Evolutionary conservation across 257 asterid genomes (phyloP).

Genomic region (Phtheirospermum japonicum): DNA sequence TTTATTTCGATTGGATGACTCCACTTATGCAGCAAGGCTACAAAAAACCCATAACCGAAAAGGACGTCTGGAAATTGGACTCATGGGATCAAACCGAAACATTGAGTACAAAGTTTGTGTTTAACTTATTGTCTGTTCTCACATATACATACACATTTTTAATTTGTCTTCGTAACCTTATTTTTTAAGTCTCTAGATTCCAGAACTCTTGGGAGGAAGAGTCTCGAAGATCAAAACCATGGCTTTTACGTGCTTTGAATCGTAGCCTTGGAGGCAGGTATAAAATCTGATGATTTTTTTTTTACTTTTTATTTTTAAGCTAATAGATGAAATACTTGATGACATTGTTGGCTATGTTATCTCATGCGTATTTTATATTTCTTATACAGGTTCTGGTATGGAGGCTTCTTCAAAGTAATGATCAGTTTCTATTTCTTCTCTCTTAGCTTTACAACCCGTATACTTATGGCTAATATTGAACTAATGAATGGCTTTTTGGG

Average conservation of each 20-base stretch:
- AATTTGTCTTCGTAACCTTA: conserved; percentile 1
- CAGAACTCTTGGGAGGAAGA: conserved; percentile 79
- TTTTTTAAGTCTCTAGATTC: conserved; percentile 43
- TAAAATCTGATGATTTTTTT: conserved; percentile 4
- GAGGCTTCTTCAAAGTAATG: conserved; percentile 85
- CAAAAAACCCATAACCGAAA: conserved; percentile 68
- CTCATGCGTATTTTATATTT: conserved; percentile 22
- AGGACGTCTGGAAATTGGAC: conserved; percentile 85
- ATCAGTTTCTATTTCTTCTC: conserved; percentile 17
- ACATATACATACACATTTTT: conserved; percentile 10
- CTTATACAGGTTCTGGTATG: conserved; percentile 79
- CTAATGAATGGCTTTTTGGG: conserved; percentile 17
- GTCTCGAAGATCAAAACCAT: conserved; percentile 56
- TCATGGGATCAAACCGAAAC: conserved; percentile 82
- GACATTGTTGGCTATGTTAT: conserved; percentile 17
- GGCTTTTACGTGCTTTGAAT: conserved; percentile 84
- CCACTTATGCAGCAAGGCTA: conserved; percentile 85
- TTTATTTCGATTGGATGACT: conserved; percentile 80
- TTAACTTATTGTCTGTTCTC: conserved; percentile 23
- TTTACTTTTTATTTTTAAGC: no score
- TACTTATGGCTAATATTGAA: neutral
- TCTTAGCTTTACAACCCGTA: no score
- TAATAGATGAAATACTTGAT: conserved; percentile 9
- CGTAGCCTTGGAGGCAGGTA: conserved; percentile 76
- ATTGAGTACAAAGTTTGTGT: conserved; percentile 49